Base-by-base conservation (phyloP, 1,139 yeast species). In the Hansenula sp. region DNA sequence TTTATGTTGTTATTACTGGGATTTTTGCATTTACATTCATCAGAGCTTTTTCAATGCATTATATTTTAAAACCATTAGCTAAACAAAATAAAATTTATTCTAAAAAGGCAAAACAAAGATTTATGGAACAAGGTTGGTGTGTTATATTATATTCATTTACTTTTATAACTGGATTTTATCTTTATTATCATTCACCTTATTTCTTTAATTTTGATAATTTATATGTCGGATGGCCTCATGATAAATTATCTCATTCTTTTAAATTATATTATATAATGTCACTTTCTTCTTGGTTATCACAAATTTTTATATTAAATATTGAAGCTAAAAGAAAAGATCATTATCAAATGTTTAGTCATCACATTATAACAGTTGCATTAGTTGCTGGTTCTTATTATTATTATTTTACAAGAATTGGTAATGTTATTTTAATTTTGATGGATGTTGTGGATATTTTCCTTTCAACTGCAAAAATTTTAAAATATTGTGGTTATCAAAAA, bases 81-180 rank as follows among this genome's bases (percentile, higher is more conserved):
- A 33, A 2, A 48, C 56, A 14, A 43, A 56, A n/a, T 46, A 67
- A 75, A 16, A 78, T 85, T 43, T 61, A 62, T 33, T 66, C 74
- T 2, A 59, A 57, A 14, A 80, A 77, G 55, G 75, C 81, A 2
- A 66, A 69, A 34, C 75, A 75, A 39, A 71, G 96, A 46, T 88
- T 85, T 56, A 83, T 88, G 40, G 97, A 89, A 63, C 96, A 88
- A 65, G 80, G 89, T 43, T 89, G 96, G 96, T 69, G 78, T 29
- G 62, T 77, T 28, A 57, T 76, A n/a, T 86, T 82, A 59, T 86
- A 79, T 61, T 50, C 73, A 10, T 51, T 65, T 14, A 75, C 86
- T 12, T 82, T 82, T 61, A 42, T 60, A 2, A 66, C 65, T 47
- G 96, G 96, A 0, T 65, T 75, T 45, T 69, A 68, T 44, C 65